Base-by-base conservation (phyloP, 164 flowering plant species). In the Vitis amurensis region DNA sequence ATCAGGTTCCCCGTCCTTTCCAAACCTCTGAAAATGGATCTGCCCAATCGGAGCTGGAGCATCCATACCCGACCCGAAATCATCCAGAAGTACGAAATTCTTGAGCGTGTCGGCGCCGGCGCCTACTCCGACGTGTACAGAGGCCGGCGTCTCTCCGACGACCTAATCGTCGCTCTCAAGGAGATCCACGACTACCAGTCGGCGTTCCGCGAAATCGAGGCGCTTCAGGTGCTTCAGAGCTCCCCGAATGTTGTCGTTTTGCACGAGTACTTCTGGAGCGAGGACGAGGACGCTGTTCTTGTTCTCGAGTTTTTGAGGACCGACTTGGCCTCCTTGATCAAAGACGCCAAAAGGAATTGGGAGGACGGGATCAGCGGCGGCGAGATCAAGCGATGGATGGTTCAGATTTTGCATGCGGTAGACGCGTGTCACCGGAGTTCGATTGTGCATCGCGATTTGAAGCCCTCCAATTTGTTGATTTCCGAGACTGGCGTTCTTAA, bases 131-230 rank as follows among this genome's bases (percentile, higher is more conserved):
- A 93, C 74, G 97, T 91, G 31, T 91, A 93, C 88, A 69, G 71
- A 4, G 97, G 79, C 27, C 81, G 79, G 1, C 90, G 97, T 0
- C 85, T 76, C 71, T 84, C 90, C 67, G 98, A 95, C 79, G 64
- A 64, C 53, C 76, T 84, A 58, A 64, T 51, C 50, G 93, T 93
- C 57, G 97, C 98, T 8, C 91, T 95, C 61, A 95, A 93, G 75
- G 99, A 95, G 81, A 80, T 95, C 66, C 97, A 91, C 79, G 97
- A 95, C 73, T 86, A 87, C 81, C 93, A 85, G 69, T 83, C 92
- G 37, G 94, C 95, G 14, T 87, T 83, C 69, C 85, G 97, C 6
- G 98, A 95, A 73, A 89, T 93, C 76, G 97, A 93, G 68, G 89
- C 99, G 1, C 86, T 95, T n/a, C 91, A 86, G 63, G 57, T 80